Percentiles rank a stretch among this genome's conserved stretches.
phyloP scores from a whole-genome alignment of 176 grass and related monocot genomes.

The Bolboschoenus planiculmis region DNA sequence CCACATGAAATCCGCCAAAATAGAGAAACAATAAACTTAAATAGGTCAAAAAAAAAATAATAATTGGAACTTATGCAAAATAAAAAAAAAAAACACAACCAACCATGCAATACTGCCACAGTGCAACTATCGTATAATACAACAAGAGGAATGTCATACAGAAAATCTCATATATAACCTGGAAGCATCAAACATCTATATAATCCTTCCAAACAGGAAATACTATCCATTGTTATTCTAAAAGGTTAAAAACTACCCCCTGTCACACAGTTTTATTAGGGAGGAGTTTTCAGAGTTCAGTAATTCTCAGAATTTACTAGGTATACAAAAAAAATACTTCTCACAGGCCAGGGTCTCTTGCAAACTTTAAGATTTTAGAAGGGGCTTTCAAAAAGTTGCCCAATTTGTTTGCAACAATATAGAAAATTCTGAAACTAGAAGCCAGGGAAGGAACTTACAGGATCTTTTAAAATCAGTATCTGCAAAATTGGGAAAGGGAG shows the following conservation, averaged over 20 bases:
- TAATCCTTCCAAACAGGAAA: background rate
- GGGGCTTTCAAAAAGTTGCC: background rate
- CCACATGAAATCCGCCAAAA: background rate
- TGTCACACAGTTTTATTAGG: background rate
- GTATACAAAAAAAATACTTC: background rate
- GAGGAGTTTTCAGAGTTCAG: background rate
- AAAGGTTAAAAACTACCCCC: background rate
- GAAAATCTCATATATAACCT: background rate
- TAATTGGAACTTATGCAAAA: background rate
- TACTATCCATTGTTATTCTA: background rate
- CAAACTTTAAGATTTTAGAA: background rate
- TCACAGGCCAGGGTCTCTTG: background rate
- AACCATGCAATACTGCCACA: background rate
- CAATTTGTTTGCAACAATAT: background rate
- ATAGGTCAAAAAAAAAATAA: background rate
- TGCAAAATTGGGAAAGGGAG: conserved; percentile 7
- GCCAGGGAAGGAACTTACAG: conserved; percentile 3
- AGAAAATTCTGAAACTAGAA: conserved; percentile 1
- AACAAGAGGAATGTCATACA: background rate
- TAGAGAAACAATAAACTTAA: background rate
- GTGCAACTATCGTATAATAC: background rate
- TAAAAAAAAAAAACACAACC: background rate
- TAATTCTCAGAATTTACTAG: background rate
- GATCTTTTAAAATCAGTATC: conserved; percentile 11
- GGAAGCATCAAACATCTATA: background rate